Evolutionary conservation across 176 grass and related monocot genomes (phyloP), one percentile per base, ranked within the genome.

Genomic region (Puccinellia tenuiflora): DNA sequence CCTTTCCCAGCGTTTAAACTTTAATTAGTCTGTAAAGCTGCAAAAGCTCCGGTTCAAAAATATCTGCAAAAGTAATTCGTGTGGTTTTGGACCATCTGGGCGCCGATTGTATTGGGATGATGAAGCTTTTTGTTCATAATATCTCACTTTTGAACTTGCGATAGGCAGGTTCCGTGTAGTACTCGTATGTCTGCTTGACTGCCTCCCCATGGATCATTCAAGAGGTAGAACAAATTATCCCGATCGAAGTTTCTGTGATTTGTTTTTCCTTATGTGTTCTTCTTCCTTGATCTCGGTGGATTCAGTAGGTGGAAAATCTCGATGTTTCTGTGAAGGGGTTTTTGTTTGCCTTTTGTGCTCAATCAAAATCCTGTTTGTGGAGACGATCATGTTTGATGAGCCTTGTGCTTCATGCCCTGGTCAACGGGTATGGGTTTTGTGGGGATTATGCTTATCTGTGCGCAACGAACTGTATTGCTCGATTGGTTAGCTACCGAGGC

Each of bases 91-190:
- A 53, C 63, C 62, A 53, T 45, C 68, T 21, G 43, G 63, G 35
- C 7, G 65, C 33, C 21, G 34, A 11, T 78, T 82, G 26, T 57
- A 7, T 73, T 40, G 84, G 65, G 73, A 65, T 73, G 78, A 73
- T 73, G 79, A 24, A 62, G 35, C 57, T 64, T 17, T 80, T 54
- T 14, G 62, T 85, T 51, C 15, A 35, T 78, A 28, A 28, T 43
- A 31, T 24, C 28, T 17, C 45, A 5, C 3, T 20, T 63, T 62
- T 48, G 14, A 18, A 72, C 33, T 45, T 40, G 45, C 43, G 31
- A 31, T 54, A 53, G 47, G 4, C 51, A 25, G 24, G 87, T 52
- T 56, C 25, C 17, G 11, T 10, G 66, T 55, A 28, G 4, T 9
- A 9, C 67, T 60, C 34, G 39, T 83, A n/a, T n/a, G n/a, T 1